phyloP scores from a whole-genome alignment of 1,139 yeast species.

The Blastobotrys elegans region DNA sequence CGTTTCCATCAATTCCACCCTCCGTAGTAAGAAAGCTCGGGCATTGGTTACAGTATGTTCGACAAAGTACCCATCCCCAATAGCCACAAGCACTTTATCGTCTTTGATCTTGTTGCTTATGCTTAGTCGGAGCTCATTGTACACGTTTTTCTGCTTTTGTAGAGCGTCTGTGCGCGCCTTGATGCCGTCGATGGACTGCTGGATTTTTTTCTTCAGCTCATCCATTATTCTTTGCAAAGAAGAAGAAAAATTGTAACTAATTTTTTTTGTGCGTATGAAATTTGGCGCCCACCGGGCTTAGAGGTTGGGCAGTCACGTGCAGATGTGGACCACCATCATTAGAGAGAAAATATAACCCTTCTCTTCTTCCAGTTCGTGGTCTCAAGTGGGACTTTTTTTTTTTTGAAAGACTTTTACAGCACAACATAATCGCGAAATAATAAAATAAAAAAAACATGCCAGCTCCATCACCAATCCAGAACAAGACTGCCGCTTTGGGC shows the following conservation, averaged over 20 bases:
- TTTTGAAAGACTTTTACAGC: too few relatives aligned
- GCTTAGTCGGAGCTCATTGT: slow-evolving; percentile 3
- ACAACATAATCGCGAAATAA: not conserved
- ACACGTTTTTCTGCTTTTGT: not conserved
- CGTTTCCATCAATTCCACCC: slow-evolving; percentile 37
- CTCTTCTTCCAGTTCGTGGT: not conserved
- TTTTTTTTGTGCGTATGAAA: not conserved
- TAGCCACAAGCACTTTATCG: slow-evolving; percentile 37
- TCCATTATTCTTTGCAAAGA: slow-evolving; percentile 6
- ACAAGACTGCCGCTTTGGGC: slow-evolving; percentile 68
- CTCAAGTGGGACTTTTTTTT: not conserved
- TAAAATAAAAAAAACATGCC: slow-evolving; percentile 1
- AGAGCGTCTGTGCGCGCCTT: slow-evolving; percentile 2
- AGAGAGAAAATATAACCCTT: too few relatives aligned
- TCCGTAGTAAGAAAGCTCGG: slow-evolving; percentile 40
- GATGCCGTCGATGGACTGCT: slow-evolving; percentile 6
- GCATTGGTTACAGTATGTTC: slow-evolving; percentile 47
- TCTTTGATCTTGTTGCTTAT: slow-evolving; percentile 5
- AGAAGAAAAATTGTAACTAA: slow-evolving; percentile 2
- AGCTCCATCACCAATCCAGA: slow-evolving; percentile 70
- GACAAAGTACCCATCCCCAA: slow-evolving; percentile 61
- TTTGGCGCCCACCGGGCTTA: not conserved
- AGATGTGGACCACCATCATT: too few relatives aligned
- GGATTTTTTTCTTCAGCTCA: slow-evolving; percentile 9
- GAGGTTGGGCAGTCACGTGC: not conserved